These are phyloP conservation scores for Mucor sp. DNA, from an alignment of 371 early-diverging fungal genomes.

Conservation along the genomic window DNA sequence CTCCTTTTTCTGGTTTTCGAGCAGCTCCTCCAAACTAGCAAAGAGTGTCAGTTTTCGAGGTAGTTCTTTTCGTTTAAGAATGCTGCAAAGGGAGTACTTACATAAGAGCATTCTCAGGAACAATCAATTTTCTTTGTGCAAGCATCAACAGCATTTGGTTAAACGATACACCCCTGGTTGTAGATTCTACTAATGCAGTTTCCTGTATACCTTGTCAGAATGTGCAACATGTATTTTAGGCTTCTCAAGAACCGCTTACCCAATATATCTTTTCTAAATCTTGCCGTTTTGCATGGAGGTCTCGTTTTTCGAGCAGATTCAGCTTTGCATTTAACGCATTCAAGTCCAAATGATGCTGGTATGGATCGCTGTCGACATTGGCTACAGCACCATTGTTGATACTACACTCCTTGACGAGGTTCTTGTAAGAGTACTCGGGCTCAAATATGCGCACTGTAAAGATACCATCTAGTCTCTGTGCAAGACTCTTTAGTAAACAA, in stretches of 20 bases:
- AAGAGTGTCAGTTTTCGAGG: not conserved
- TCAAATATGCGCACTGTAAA: slow-evolving; percentile 45
- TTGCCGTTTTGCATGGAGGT: slow-evolving; percentile 35
- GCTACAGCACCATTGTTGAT: not conserved
- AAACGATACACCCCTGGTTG: slow-evolving; percentile 57
- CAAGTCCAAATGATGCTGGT: slow-evolving; percentile 32
- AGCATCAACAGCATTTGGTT: slow-evolving; percentile 62
- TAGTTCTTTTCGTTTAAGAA: not conserved
- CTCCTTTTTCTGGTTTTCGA: slow-evolving; percentile 45
- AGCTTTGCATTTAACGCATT: slow-evolving; percentile 26
- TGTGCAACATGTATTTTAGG: not conserved
- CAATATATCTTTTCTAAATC: slow-evolving; percentile 49
- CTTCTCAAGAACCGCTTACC: slow-evolving; percentile 18
- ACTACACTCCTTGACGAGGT: slow-evolving; percentile 26
- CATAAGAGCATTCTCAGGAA: slow-evolving; percentile 54
- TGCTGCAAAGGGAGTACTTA: slow-evolving; percentile 20
- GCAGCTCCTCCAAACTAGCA: slow-evolving; percentile 43
- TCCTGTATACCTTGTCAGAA: slow-evolving; percentile 19
- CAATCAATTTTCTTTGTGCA: slow-evolving; percentile 61
- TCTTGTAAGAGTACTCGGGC: slow-evolving; percentile 38
- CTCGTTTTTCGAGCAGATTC: slow-evolving; percentile 32
- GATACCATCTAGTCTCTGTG: slow-evolving; percentile 46
- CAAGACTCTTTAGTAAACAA: not conserved
- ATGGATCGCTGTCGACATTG: slow-evolving; percentile 17
- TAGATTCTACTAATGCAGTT: slow-evolving; percentile 37